These are phyloP conservation scores for Epichloe scottii DNA, from an alignment of 2,329 filamentous ascomycete species.

Conservation along the genomic window DNA sequence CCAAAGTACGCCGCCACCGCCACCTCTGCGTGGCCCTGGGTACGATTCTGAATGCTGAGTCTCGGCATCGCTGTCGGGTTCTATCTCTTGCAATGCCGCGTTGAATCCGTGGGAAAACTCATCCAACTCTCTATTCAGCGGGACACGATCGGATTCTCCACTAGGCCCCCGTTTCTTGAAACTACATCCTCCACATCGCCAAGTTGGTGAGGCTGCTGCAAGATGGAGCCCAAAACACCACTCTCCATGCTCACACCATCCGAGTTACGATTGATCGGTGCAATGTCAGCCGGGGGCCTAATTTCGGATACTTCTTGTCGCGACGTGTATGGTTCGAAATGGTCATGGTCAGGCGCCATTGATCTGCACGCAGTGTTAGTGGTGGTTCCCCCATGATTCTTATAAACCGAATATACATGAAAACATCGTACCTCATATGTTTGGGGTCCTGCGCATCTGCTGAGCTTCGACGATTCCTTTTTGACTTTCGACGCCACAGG, in stretches of 20 bases:
- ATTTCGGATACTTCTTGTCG: conserved; percentile 16
- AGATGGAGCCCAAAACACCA: background rate
- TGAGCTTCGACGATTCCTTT: background rate
- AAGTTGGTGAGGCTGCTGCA: conserved; percentile 1
- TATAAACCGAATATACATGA: background rate
- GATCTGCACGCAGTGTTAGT: conserved; percentile 17
- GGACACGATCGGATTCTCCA: conserved; percentile 23
- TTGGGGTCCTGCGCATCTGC: conserved; percentile 18
- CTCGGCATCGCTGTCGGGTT: conserved; percentile 16
- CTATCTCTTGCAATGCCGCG: conserved; percentile 26
- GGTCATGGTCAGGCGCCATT: conserved; percentile 12
- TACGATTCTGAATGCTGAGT: conserved; percentile 11
- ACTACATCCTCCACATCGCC: conserved; percentile 4
- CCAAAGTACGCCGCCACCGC: conserved; percentile 34
- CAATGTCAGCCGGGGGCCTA: background rate
- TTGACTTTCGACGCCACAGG: conserved; percentile 25
- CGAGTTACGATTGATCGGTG: conserved; percentile 6
- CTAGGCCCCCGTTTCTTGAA: conserved; percentile 14
- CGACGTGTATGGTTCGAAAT: conserved; percentile 17
- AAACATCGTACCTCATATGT: conserved; percentile 27
- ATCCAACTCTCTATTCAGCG: conserved; percentile 28
- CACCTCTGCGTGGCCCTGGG: conserved; percentile 14
- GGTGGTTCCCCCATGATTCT: background rate
- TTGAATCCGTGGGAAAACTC: conserved; percentile 33
- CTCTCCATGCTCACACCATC: conserved; percentile 4